Conservation (phyloP, 768 basidiomycete genomes). For the Trametes gibbosa region DNA sequence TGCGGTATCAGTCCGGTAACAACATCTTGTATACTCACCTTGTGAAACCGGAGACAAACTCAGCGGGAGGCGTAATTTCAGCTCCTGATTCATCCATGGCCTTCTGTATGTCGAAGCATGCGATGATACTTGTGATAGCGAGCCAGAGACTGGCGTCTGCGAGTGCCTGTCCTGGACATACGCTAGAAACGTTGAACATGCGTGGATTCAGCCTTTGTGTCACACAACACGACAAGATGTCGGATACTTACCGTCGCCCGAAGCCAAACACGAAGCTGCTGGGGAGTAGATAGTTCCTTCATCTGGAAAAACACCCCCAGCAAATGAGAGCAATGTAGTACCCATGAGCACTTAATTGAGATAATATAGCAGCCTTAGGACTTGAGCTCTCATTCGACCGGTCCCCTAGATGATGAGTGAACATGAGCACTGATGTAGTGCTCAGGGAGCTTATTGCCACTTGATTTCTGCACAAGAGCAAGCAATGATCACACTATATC, state of each 20-base stretch:
- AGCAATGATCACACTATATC: too few species aligned
- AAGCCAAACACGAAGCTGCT: slow-evolving; percentile 18
- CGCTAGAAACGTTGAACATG: slow-evolving; percentile 28
- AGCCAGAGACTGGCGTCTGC: slow-evolving; percentile 48
- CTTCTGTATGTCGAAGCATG: slow-evolving; percentile 39
- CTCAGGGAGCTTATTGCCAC: too few species aligned
- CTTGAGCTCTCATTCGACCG: too few species aligned
- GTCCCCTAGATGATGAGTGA: too few species aligned
- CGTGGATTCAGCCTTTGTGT: too few species aligned
- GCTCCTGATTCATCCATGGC: slow-evolving; percentile 40
- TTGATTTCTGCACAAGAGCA: too few species aligned
- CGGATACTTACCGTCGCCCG: slow-evolving; percentile 14
- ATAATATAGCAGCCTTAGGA: too few species aligned
- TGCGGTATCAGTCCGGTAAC: too few species aligned
- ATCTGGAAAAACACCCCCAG: not conserved
- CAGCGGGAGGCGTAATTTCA: slow-evolving; percentile 36
- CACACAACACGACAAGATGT: too few species aligned
- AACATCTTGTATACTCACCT: slow-evolving; percentile 36
- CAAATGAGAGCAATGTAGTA: too few species aligned
- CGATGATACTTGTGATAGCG: slow-evolving; percentile 41
- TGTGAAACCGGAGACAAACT: slow-evolving; percentile 42
- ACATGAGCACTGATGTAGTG: too few species aligned
- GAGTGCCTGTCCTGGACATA: slow-evolving; percentile 55
- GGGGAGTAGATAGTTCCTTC: not conserved
- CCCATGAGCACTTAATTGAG: too few species aligned